Base-by-base conservation (phyloP, 2,329 filamentous ascomycete species). In the Cercospora zeae-maydis region DNA sequence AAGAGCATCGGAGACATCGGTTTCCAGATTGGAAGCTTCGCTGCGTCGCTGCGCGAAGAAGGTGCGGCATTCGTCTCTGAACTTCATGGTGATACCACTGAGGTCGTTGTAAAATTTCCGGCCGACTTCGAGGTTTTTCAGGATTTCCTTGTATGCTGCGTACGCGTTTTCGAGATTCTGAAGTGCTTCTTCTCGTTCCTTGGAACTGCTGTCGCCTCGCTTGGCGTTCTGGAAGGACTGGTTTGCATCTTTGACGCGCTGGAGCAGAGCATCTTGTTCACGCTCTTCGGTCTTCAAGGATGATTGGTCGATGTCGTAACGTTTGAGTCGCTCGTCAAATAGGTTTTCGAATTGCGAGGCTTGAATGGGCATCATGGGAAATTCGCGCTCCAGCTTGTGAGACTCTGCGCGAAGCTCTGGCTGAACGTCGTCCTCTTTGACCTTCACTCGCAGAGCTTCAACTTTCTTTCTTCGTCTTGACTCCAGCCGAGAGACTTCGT, bases 61-160 rank as follows among this genome's bases (percentile, higher is more conserved):
- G 1, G 83, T 84, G 68, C 85, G 85, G 62, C 87, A 88, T 36
- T 91, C 90, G 69, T 97, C 93, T 16, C 92, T 83, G 75, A 97
- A 98, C 9, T 88, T 83, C 37, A 87, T 88, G 0, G 96, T 90
- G 66, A 98, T 92, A 76, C 89, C 91, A 52, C 90, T 91, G 4
- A 99, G 83, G 73, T 98, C 93, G 70, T 99, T 99, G 80, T 98
- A 99, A 75, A 99, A 99, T 75, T 95, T 97, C 58, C 93, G 83
- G 0, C 92, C 95, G 0, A 90, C 91, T 68, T 98, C 93, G 2
- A 97, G 83, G 73, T 98, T 96, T 67, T 86, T 91, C 62, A 96
- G 87, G 61, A 98, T 91, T 75, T 99, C 93, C 78, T 96, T 96
- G 80, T 98, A 98, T 78, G 93, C 96, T 76, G 92, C 87, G 75